A percentile compares a stretch with the other conserved stretches of the same genome.
These are phyloP conservation scores for Monilinia laxa DNA, from an alignment of 2,329 filamentous ascomycete species.

Conservation along the genomic window DNA sequence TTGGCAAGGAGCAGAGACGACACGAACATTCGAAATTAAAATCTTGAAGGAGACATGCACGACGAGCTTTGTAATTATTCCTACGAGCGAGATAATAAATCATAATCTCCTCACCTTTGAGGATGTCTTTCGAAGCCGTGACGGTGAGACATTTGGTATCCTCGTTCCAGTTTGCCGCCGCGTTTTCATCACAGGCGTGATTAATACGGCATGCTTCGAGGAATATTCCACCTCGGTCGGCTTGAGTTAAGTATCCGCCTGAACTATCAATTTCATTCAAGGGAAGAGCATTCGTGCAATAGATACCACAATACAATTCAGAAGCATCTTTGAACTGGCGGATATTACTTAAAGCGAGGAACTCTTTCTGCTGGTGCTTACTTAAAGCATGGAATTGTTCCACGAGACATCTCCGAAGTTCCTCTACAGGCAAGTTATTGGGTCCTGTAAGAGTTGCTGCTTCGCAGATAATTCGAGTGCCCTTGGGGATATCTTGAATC, in stretches of 20 bases:
- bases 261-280: constrained; percentile 30
- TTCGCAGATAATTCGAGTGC: constrained; percentile 45
- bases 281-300: constrained; percentile 28
- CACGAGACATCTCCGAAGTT: constrained; percentile 22
- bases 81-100: constrained; percentile 39
- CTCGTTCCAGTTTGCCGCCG: constrained; percentile 42
- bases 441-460: constrained; percentile 41
- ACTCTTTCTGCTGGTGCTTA: constrained; percentile 23
- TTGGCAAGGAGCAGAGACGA: constrained; percentile 42
- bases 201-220: constrained; percentile 42
- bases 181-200: constrained; percentile 43
- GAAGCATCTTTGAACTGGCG: constrained; percentile 16
- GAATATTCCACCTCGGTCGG: constrained; percentile 38
- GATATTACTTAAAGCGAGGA: constrained; percentile 28
- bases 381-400: constrained; percentile 25
- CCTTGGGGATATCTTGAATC: constrained; percentile 41
- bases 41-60: constrained; percentile 34
- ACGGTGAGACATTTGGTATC: constrained; percentile 39
- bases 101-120: constrained; percentile 42
- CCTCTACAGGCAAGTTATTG: background rate
- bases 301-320: constrained; percentile 27
- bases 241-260: constrained; percentile 17
- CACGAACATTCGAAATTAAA: constrained; percentile 43
- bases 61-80: constrained; percentile 34
- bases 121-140: constrained; percentile 42